Conservation (phyloP, 345 rosid genomes). For the Anacardium occidentale region DNA sequence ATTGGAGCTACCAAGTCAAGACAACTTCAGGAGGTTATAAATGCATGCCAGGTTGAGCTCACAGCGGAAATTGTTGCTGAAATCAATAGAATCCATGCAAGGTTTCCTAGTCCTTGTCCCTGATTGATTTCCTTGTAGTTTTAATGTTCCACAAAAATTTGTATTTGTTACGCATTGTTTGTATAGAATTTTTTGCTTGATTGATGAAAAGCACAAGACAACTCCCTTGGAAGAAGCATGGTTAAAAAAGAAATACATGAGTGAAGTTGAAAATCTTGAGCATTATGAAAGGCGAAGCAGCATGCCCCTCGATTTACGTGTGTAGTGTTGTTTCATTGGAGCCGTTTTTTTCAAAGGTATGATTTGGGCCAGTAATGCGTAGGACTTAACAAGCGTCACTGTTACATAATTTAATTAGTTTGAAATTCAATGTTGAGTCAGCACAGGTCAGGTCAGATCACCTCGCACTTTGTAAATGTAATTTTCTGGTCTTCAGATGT, state of each 20-base stretch:
- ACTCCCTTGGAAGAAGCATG: neutral
- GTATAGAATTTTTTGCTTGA: neutral
- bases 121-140: slow-evolving; percentile 18
- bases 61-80: slow-evolving; percentile 40
- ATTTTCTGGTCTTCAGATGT: neutral
- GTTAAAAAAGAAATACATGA: neutral
- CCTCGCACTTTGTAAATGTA: neutral
- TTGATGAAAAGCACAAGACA: neutral
- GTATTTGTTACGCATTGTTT: neutral
- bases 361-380: neutral
- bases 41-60: slow-evolving; percentile 40
- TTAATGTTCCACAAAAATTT: no score
- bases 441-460: neutral
- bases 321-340: neutral
- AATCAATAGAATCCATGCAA: slow-evolving; percentile 39
- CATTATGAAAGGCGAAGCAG: neutral
- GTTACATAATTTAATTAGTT: neutral
- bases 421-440: neutral
- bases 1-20: slow-evolving; percentile 51
- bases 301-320: neutral
- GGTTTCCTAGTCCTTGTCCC: slow-evolving; percentile 56
- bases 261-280: neutral
- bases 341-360: neutral
- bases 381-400: neutral
- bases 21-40: slow-evolving; percentile 48